These are phyloP conservation scores for Mucor ambiguus DNA, from an alignment of 371 early-diverging fungal genomes.

Conservation along the genomic window DNA sequence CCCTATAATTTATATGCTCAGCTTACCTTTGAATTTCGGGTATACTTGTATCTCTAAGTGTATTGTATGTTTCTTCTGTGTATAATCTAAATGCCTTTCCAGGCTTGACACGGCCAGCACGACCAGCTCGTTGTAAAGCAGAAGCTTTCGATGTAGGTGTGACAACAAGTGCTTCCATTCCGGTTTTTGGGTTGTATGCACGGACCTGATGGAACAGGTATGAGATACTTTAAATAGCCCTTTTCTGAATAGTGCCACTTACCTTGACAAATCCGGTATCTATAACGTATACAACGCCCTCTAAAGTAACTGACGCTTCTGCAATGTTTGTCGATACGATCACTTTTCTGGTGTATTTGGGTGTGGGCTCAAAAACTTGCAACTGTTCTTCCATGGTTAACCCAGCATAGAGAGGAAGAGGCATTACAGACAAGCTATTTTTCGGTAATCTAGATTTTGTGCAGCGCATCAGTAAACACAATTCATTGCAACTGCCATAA, in stretches of 20 bases:
- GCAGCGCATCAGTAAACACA: not conserved
- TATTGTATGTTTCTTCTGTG: constrained; percentile 67
- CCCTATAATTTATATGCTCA: not conserved
- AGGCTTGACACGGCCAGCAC: constrained; percentile 76
- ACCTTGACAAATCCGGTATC: constrained; percentile 87
- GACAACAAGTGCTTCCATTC: constrained; percentile 64
- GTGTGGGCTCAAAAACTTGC: constrained; percentile 69
- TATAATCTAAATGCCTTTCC: constrained; percentile 76
- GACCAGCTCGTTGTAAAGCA: constrained; percentile 80
- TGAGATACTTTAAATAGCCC: not conserved
- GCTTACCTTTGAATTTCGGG: constrained; percentile 79
- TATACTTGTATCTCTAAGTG: constrained; percentile 51
- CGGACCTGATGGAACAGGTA: constrained; percentile 49
- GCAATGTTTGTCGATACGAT: constrained; percentile 82
- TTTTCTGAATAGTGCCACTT: not conserved
- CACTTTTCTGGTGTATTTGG: constrained; percentile 72
- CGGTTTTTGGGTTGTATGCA: constrained; percentile 65
- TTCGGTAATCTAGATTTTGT: constrained; percentile 28
- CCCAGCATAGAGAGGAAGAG: constrained; percentile 79
- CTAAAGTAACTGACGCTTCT: constrained; percentile 88
- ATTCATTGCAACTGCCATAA: too few relatives aligned
- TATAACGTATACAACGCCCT: constrained; percentile 83
- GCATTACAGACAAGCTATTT: constrained; percentile 52
- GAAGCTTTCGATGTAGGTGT: constrained; percentile 72
- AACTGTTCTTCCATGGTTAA: constrained; percentile 70